Base-by-base conservation (phyloP, 129 eudicot genomes). In the Pulicaria dysenterica region DNA sequence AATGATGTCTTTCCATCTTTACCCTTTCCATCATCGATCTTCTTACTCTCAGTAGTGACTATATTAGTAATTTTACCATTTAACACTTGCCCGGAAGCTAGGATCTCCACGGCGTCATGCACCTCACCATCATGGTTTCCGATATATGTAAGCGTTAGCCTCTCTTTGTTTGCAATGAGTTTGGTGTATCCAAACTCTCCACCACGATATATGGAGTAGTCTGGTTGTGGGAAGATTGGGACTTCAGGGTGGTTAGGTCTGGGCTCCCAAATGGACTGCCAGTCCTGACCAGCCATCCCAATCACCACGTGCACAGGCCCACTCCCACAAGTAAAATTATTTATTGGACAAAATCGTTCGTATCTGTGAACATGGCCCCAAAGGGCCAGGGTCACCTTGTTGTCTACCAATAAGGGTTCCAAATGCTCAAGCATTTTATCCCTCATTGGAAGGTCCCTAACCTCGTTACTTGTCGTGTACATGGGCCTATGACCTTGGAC, bases 291-390 rank as follows among this genome's bases (percentile, higher is more conserved):
- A 1, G 84, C 99, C 99, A 95, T 95, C 40, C 99, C 97, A 42
- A 95, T 95, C 73, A 95, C 99, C 63, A 85, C 79, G 53, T 95
- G 99, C 39, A 95, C 91, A 0, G 99, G 97, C 56, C 81, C 83
- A 40, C 65, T 78, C 61, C 97, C 99, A 71, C 99, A 95, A 1
- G 83, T 90, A 75, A 67, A 88, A 10, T 95, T 95, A 14, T 74
- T 95, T 47, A 95, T 39, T 10, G 97, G 97, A 16, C 99, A 95
- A 77, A 95, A 95, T n/a, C 99, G 89, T 65, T 95, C 99, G 43
- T 95, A 95, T 56, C 96, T 83, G 9, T 95, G 99, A 34, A 95
- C 99, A 58, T 95, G 99, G 16, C 99, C 99, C 99, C 99, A 95
- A 54, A 95, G 77, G 53, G 94, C 99, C 31, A 95, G 80, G 53